Evolutionary conservation across 352 stramenopile species (phyloP).

Genomic region (Pythium phragmitis): DNA sequence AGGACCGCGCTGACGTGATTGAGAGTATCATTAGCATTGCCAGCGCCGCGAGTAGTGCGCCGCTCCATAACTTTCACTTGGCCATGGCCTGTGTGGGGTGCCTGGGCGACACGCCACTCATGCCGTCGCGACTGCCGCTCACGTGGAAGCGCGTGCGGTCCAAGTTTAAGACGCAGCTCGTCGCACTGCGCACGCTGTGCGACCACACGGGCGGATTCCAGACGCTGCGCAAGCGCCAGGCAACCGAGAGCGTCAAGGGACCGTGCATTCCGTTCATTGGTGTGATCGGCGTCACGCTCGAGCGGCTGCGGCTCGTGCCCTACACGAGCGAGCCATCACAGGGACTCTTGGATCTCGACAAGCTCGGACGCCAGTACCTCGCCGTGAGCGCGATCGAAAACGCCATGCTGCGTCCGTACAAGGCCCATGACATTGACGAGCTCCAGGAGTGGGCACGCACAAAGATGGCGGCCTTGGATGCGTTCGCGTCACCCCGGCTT

Average conservation of each 20-base stretch:
- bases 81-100: slow-evolving; percentile 79
- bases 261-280: slow-evolving; percentile 72
- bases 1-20: slow-evolving; percentile 68
- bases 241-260: slow-evolving; percentile 34
- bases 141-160: slow-evolving; percentile 73
- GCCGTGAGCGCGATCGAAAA: slow-evolving; percentile 24
- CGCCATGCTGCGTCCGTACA: slow-evolving; percentile 27
- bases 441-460: slow-evolving; percentile 16
- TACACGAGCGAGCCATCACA: slow-evolving; percentile 1
- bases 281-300: slow-evolving; percentile 66
- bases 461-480: slow-evolving; percentile 14
- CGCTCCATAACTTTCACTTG: slow-evolving; percentile 75
- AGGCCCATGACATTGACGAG: slow-evolving; percentile 10
- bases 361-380: slow-evolving; percentile 24
- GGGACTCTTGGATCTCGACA: slow-evolving; percentile 22
- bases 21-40: slow-evolving; percentile 72
- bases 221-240: slow-evolving; percentile 60
- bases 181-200: slow-evolving; percentile 60
- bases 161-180: slow-evolving; percentile 66
- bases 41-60: slow-evolving; percentile 35
- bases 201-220: slow-evolving; percentile 74
- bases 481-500: slow-evolving; percentile 21
- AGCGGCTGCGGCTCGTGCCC: slow-evolving; percentile 41
- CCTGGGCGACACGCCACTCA: slow-evolving; percentile 66
- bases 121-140: slow-evolving; percentile 57